Evolutionary conservation across 2,329 filamentous ascomycete genomes (phyloP), one percentile per base, ranked within the genome.

Genomic region (Talaromyces atroroseus): DNA sequence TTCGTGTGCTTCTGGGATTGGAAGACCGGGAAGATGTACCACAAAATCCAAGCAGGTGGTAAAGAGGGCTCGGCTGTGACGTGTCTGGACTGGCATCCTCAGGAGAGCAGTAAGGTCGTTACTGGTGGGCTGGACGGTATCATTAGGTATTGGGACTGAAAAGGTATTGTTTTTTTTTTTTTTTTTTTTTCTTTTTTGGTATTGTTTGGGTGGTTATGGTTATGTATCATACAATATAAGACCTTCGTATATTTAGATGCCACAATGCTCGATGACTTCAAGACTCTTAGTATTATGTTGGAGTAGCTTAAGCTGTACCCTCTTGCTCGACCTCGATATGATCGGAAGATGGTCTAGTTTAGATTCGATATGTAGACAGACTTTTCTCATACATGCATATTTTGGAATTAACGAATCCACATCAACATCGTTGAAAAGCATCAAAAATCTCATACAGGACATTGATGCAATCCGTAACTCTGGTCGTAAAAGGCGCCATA

Each of bases 21-120:
- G 90, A 99, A 99, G 82, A 96, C 91, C 40, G 95, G 92, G 73
- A 97, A 96, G 77, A 92, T 99, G 91, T 96, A 90, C 75, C 90
- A 96, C 76, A 97, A 97, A 80, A 84, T 99, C 62, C 84, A 88
- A 74, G 92, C 90, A 2, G 74, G 74, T 38, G 75, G 75, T 5
- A 77, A 77, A 23, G 85, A 89, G 58, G 91, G 90, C 54, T 83
- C 87, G 53, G 85, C 92, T 5, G 81, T 96, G 54, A 90, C 90
- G n/a, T 89, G 87, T 63, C 83, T 94, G 57, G 88, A 89, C 70
- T 99, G 94, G 92, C 92, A 97, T 73, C 91, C 92, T n/a, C 89
- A 96, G 75, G 94, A 99, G 79, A 94, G 88, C 18, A 94, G 88
- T 69, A 96, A 96, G 80, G 85, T 97, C 36, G 89, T 87, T 1